Evolutionary conservation across 2,329 filamentous ascomycete species (phyloP), one percentile per base, ranked within the genome.

Genomic region (Sclerotinia spermophila): DNA sequence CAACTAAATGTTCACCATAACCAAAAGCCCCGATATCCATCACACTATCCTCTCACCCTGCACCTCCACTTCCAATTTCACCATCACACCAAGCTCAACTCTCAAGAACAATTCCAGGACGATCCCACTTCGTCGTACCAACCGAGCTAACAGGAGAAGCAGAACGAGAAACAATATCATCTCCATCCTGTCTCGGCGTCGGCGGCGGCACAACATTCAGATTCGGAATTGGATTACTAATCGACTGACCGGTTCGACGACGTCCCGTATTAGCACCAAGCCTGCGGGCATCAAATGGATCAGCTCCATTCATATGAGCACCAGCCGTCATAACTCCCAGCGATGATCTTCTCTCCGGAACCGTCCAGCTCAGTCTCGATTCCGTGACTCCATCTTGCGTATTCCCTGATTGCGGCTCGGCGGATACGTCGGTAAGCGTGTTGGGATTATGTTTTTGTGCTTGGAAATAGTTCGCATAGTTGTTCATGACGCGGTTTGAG

Each of bases 371-470:
- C 19, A 19, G 2, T 27, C 24, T 38, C 1, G 35, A 40, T 40
- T 60, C 55, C 11, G 13, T 58, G 5, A 58, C 24, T 17, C 2
- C 13, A 38, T 58, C 55, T n/a, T 58, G 33, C 11, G 21, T 8
- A 48, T n/a, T 58, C 24, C 3, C 15, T 7, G 44, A 48, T 38
- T 58, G 33, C 1, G 11, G 30, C 6, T 27, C 13, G 27, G 48
- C 27, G 0, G n/a, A 24, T 6, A 38, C 33, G 15, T 38, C 13
- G 5, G 11, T 1, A 2, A 17, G 5, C 1, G 5, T 38, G 21
- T n/a, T 7, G 1, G 2, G 24, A 11, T 2, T 10, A 1, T 40
- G 15, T 40, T 5, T 60, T 42, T 60, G 56, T 5, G 15, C 13
- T 27, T 64, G 42, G 21, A 21, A 33, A 30, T 21, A 48, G 42